phyloP scores from a whole-genome alignment of 2,329 filamentous ascomycete genomes.

The Zasmidium citrigriseum region DNA sequence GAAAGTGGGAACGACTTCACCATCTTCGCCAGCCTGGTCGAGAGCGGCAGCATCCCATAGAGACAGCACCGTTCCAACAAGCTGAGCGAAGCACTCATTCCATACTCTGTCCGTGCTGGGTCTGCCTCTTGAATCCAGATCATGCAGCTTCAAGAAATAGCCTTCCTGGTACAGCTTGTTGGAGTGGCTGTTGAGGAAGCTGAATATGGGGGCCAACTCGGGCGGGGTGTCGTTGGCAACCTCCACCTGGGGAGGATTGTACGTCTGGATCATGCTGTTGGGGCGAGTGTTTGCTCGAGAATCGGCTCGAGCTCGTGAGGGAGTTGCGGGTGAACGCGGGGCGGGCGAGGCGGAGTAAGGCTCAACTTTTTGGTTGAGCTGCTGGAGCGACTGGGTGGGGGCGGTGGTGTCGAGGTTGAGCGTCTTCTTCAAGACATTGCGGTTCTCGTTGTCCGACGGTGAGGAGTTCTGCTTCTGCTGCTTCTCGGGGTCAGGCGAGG shows the following conservation, averaged over 20 bases:
- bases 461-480: conserved; percentile 17
- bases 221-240: conserved; percentile 82
- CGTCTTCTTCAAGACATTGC: conserved; percentile 20
- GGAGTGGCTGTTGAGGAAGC: conserved; percentile 87
- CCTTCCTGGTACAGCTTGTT: conserved; percentile 98
- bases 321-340: conserved; percentile 36
- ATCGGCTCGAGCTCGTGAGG: conserved; percentile 47
- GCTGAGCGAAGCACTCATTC: conserved; percentile 95
- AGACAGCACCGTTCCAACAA: conserved; percentile 91
- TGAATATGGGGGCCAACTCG: conserved; percentile 92
- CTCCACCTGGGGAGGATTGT: conserved; percentile 84
- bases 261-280: conserved; percentile 81
- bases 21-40: conserved; percentile 81
- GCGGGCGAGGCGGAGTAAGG: conserved; percentile 38
- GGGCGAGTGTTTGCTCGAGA: conserved; percentile 64
- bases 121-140: conserved; percentile 86
- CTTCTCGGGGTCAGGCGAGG: conserved; percentile 13
- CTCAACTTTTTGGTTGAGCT: conserved; percentile 5
- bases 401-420: conserved; percentile 29
- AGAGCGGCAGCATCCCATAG: conserved; percentile 93
- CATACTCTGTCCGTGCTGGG: conserved; percentile 84
- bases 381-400: conserved; percentile 14
- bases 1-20: conserved; percentile 85
- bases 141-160: conserved; percentile 95
- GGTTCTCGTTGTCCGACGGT: conserved; percentile 14